Evolutionary conservation across 1,139 yeast genomes (phyloP).

Genomic region (Blastobotrys serpentis): DNA sequence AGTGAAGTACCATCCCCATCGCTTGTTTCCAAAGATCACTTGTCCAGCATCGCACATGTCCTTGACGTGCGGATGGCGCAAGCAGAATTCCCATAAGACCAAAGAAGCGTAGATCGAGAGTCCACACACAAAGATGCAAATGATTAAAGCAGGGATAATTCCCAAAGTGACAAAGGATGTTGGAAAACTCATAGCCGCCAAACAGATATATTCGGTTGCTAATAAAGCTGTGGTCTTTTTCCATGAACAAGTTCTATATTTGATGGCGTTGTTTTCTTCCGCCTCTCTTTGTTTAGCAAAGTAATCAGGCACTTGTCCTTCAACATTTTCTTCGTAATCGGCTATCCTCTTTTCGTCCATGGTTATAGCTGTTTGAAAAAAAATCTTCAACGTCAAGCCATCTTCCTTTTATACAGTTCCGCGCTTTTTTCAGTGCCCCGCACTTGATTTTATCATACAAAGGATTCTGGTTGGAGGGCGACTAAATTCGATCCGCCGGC

Average conservation of each 20-base stretch:
- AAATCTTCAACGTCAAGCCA: too few relatives aligned
- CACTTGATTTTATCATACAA: too few relatives aligned
- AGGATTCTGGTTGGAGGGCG: too few relatives aligned
- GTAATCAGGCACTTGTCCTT: slow-evolving; percentile 31
- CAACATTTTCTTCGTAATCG: slow-evolving; percentile 2
- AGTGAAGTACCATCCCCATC: slow-evolving; percentile 57
- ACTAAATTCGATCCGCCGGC: too few relatives aligned
- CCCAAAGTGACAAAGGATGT: slow-evolving; percentile 63
- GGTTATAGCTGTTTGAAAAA: too few relatives aligned
- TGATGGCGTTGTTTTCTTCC: slow-evolving; percentile 41
- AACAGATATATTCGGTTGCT: slow-evolving; percentile 59
- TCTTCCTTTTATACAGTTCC: too few relatives aligned
- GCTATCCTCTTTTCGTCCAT: neutral
- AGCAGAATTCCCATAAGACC: slow-evolving; percentile 54
- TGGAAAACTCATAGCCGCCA: slow-evolving; percentile 63
- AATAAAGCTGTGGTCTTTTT: slow-evolving; percentile 56
- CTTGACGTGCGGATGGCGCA: slow-evolving; percentile 50
- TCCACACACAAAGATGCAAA: slow-evolving; percentile 52
- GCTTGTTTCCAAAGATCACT: slow-evolving; percentile 51
- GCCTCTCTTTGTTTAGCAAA: slow-evolving; percentile 31
- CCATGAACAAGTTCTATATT: slow-evolving; percentile 57
- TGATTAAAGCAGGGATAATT: slow-evolving; percentile 54
- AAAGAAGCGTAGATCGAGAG: slow-evolving; percentile 56
- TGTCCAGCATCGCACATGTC: slow-evolving; percentile 63
- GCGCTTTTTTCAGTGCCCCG: too few relatives aligned